These are phyloP conservation scores for Pythium diclinum DNA, from an alignment of 352 stramenopile species.

Conservation along the genomic window DNA sequence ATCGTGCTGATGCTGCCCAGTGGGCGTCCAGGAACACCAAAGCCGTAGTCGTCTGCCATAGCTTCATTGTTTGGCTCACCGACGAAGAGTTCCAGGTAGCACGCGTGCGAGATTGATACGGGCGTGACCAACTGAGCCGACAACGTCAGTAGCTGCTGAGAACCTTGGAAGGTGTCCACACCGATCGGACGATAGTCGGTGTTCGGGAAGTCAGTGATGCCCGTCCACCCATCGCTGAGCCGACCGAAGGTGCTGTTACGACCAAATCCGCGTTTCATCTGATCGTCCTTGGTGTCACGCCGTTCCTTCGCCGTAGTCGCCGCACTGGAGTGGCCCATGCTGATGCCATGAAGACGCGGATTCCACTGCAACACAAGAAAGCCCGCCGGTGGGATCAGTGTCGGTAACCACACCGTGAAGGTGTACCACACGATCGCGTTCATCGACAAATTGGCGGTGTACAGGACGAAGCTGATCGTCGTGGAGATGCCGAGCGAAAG, in stretches of 20 bases:
- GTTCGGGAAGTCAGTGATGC: slow-evolving; percentile 69
- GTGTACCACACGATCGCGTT: slow-evolving; percentile 78
- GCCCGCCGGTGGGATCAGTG: slow-evolving; percentile 61
- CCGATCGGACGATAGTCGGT: slow-evolving; percentile 69
- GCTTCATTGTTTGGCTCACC: slow-evolving; percentile 57
- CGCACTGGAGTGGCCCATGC: slow-evolving; percentile 37
- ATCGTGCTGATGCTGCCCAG: slow-evolving; percentile 71
- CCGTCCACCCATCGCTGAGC: slow-evolving; percentile 63
- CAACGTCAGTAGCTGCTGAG: slow-evolving; percentile 75
- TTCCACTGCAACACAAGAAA: slow-evolving; percentile 88
- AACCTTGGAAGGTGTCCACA: slow-evolving; percentile 49
- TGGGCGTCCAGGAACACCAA: slow-evolving; percentile 45
- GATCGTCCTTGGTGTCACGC: slow-evolving; percentile 43
- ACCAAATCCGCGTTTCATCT: slow-evolving; percentile 18
- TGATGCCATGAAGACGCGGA: slow-evolving; percentile 66
- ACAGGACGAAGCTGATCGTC: slow-evolving; percentile 64
- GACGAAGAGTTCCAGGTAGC: slow-evolving; percentile 76
- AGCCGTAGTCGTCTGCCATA: slow-evolving; percentile 52
- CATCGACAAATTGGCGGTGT: slow-evolving; percentile 58
- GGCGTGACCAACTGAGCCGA: slow-evolving; percentile 66
- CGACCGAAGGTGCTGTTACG: slow-evolving; percentile 31
- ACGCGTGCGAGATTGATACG: slow-evolving; percentile 59
- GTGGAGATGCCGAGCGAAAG: slow-evolving; percentile 58
- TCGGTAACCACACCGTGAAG: slow-evolving; percentile 78
- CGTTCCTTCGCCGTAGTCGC: slow-evolving; percentile 1